Evolutionary conservation across 345 rosid species (phyloP).

Genomic region (Ceriops decandra): DNA sequence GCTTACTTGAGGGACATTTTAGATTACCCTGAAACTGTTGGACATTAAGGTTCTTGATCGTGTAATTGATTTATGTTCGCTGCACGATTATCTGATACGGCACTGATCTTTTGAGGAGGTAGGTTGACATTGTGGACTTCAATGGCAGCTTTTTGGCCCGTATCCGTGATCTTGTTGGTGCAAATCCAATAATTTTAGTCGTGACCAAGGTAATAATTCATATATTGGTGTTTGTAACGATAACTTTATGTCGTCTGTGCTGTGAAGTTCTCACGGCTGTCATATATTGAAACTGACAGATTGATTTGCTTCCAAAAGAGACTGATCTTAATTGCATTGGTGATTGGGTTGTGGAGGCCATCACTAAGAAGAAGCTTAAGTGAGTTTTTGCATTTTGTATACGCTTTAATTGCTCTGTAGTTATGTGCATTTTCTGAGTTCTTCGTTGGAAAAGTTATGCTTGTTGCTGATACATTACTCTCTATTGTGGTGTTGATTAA

Average conservation of each 20-base stretch:
- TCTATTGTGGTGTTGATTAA: background rate
- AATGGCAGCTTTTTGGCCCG: constrained; percentile 91
- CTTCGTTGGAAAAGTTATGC: background rate
- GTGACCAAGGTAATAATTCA: constrained; percentile 64
- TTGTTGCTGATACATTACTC: constrained; percentile 7
- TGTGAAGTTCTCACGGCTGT: constrained; percentile 6
- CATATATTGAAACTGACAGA: constrained; percentile 33
- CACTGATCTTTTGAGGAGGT: constrained; percentile 10
- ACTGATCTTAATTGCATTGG: constrained; percentile 90
- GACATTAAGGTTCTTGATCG: constrained; percentile 5
- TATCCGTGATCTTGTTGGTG: constrained; percentile 85
- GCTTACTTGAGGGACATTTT: background rate
- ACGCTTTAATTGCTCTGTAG: background rate
- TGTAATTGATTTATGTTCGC: background rate
- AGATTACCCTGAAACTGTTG: background rate
- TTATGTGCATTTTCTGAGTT: background rate
- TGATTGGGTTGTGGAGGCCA: constrained; percentile 94
- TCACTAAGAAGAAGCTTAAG: constrained; percentile 81
- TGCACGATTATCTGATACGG: background rate
- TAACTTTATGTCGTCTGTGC: background rate
- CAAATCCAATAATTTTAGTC: constrained; percentile 86
- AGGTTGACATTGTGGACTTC: constrained; percentile 97
- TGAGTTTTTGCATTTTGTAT: constrained; percentile 29
- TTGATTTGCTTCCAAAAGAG: constrained; percentile 92
- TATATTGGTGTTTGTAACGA: constrained; percentile 1